Base-by-base conservation (phyloP, 768 basidiomycete species). In the Suillus paluster region DNA sequence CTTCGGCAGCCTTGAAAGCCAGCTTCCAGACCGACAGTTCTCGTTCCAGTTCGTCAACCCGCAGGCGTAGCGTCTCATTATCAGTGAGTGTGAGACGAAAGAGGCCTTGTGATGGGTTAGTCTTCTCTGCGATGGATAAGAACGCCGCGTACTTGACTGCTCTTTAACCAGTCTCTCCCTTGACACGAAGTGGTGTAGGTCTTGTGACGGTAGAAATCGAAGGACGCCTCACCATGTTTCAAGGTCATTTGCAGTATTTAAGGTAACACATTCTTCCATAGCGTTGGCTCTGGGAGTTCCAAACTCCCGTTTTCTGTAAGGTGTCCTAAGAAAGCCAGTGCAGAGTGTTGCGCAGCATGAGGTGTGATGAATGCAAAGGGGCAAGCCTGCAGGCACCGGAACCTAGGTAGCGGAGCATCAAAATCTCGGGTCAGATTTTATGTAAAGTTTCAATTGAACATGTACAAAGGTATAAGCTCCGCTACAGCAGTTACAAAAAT, bases 1-100 rank as follows among this genome's bases (percentile, higher is more conserved):
- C 74, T 30, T 77, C 75, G 34, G 75, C 71, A 14, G 71, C 71
- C 55, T 70, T 73, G 27, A 74, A 67, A 1, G 77, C 80, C 27
- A 73, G 63, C 64, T 80, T 79, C 79, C 79, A 80, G 7, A 80
- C 78, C 21, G 67, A 63, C 34, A 80, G 60, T 66, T 80, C 79
- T 58, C 74, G 70, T 68, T 80, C 77, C 15, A 79, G 71, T 57
- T 79, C 79, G 58, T 71, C 71, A 5, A 77, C 71, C 33, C 73
- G 70, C 5, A 55, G 52, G 36, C 68, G 69, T 14, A 79, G 71
- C 17, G 66, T 68, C 46, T 65, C 67, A 61, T 79, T 80, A 55
- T 70, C 67, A 10, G 70, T 42, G 41, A 72, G 61, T 6, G 78
- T 78, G 59, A 63, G 66, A 45, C 63, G 66, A 63, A 78, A 77